A percentile compares a stretch with the other conserved stretches of the same genome.
These are phyloP conservation scores for Kwoniella mangroviensis DNA, from an alignment of 768 basidiomycete species.

Conservation along the genomic window DNA sequence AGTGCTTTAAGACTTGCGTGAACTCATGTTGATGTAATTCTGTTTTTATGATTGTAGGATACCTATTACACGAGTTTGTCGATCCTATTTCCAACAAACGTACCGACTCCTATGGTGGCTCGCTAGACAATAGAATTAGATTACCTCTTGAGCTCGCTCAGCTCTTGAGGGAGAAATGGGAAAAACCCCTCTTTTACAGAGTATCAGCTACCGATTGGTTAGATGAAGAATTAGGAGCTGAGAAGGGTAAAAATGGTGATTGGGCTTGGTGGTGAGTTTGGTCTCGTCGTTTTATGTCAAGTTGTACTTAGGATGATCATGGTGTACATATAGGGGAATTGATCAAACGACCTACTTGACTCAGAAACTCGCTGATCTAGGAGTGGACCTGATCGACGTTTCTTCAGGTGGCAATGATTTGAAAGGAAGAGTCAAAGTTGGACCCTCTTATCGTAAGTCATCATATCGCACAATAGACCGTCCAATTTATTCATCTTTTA, in stretches of 20 bases:
- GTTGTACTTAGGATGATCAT: constrained; percentile 60
- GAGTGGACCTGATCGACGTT: constrained; percentile 77
- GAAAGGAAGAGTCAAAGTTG: constrained; percentile 65
- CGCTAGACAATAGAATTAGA: constrained; percentile 73
- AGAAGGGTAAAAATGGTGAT: constrained; percentile 52
- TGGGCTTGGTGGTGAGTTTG: constrained; percentile 47
- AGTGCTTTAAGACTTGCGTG: too few species aligned
- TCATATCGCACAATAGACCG: too few species aligned
- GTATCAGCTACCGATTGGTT: constrained; percentile 73
- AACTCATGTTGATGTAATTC: not conserved
- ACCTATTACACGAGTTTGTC: constrained; percentile 62
- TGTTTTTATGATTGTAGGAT: constrained; percentile 24
- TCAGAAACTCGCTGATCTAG: constrained; percentile 65
- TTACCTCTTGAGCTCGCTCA: constrained; percentile 67
- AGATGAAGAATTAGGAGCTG: constrained; percentile 64
- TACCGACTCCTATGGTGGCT: constrained; percentile 73
- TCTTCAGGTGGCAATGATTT: constrained; percentile 71
- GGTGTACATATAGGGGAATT: constrained; percentile 64
- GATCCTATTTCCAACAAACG: constrained; percentile 77
- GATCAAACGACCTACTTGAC: constrained; percentile 72
- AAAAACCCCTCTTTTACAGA: constrained; percentile 74
- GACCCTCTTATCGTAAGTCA: constrained; percentile 45
- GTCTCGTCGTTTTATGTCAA: not conserved
- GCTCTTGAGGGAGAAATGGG: constrained; percentile 66
- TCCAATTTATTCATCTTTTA: too few species aligned